A percentile compares a stretch with the other conserved stretches of the same genome.
These are phyloP conservation scores for Penicillium hesseltinei DNA, from an alignment of 2,329 filamentous ascomycete genomes.

Conservation along the genomic window DNA sequence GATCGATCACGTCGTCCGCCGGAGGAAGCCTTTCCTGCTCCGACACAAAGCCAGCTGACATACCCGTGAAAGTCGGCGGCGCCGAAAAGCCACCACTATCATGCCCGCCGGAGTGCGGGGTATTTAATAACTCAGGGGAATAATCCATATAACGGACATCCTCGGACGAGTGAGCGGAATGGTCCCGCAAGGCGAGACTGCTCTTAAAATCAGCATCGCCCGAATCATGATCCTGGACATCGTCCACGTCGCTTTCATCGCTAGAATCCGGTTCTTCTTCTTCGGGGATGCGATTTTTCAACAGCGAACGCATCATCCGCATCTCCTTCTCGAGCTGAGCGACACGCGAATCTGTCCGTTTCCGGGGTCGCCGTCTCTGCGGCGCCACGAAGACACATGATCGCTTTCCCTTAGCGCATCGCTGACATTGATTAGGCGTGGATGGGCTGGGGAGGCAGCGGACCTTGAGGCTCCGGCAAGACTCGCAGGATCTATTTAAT, in stretches of 20 bases:
- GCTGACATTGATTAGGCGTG: conserved; percentile 36
- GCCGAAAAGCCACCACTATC: conserved; percentile 21
- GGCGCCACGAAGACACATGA: conserved; percentile 38
- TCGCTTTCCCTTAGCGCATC: conserved; percentile 37
- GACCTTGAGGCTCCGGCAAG: conserved; percentile 38
- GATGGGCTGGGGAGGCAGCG: conserved; percentile 35
- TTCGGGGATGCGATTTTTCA: conserved; percentile 32
- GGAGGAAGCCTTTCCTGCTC: conserved; percentile 14
- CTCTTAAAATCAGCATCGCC: conserved; percentile 21
- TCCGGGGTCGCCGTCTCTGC: conserved; percentile 37
- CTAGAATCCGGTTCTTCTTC: conserved; percentile 29
- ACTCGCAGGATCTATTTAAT: conserved; percentile 39
- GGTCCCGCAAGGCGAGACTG: conserved; percentile 18
- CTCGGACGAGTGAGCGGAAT: conserved; percentile 21
- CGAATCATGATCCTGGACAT: conserved; percentile 14
- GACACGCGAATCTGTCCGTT: conserved; percentile 38
- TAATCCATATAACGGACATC: conserved; percentile 24
- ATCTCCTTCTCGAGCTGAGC: conserved; percentile 40
- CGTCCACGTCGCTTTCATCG: conserved; percentile 23
- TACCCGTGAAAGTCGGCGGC: conserved; percentile 21
- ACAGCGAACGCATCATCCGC: conserved; percentile 38
- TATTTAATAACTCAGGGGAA: conserved; percentile 25
- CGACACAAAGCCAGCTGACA: conserved; percentile 17
- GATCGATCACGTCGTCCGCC: conserved; percentile 32
- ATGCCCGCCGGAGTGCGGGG: conserved; percentile 17